Conservation (phyloP, 768 basidiomycete genomes). For the Scleroderma bovista region DNA sequence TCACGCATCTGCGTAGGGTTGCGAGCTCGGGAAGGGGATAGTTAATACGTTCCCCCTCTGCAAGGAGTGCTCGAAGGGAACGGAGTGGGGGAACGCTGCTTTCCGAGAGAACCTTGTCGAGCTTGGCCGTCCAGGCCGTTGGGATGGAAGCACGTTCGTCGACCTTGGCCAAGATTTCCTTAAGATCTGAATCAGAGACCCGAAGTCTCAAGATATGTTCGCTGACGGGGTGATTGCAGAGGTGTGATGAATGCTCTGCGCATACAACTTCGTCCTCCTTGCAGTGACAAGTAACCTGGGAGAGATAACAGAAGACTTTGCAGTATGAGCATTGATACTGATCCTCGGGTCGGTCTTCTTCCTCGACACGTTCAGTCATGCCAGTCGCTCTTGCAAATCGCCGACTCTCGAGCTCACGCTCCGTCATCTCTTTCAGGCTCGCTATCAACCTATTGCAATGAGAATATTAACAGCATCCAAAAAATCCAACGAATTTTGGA, state of each 20-base stretch:
- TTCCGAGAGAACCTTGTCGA: constrained; percentile 61
- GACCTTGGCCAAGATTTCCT: constrained; percentile 60
- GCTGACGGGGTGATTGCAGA: constrained; percentile 61
- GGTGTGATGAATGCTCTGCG: constrained; percentile 72
- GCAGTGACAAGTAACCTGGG: constrained; percentile 83
- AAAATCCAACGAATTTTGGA: too few species aligned
- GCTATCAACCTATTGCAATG: constrained; percentile 63
- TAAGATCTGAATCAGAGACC: constrained; percentile 73
- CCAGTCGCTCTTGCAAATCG: constrained; percentile 51
- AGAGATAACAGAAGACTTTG: constrained; percentile 93
- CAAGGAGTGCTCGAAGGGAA: constrained; percentile 71
- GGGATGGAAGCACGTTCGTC: constrained; percentile 71
- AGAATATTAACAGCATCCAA: background rate
- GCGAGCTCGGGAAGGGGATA: constrained; percentile 66
- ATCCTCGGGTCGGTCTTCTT: constrained; percentile 82
- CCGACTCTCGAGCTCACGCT: constrained; percentile 72
- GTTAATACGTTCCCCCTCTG: constrained; percentile 86
- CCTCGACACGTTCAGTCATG: constrained; percentile 66
- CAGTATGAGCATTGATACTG: constrained; percentile 93
- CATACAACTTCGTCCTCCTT: constrained; percentile 75
- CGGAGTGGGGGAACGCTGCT: constrained; percentile 70
- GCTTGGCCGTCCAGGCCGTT: constrained; percentile 65
- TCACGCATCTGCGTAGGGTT: constrained; percentile 73
- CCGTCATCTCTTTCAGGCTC: constrained; percentile 83
- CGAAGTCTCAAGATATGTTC: constrained; percentile 69